These are phyloP conservation scores for Brassica balearica DNA, from an alignment of 441 rosid genomes.

Conservation along the genomic window DNA sequence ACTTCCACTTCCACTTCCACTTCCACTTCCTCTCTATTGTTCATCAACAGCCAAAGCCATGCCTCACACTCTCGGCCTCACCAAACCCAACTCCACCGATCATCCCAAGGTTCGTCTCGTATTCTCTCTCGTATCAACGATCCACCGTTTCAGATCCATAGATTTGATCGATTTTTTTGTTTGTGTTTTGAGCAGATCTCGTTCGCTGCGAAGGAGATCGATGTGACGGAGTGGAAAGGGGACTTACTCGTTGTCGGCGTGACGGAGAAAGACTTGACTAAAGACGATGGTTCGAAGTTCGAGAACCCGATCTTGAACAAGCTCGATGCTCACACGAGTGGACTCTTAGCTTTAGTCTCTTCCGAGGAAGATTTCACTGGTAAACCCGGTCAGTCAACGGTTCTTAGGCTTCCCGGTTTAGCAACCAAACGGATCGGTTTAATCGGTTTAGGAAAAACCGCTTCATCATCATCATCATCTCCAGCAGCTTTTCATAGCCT, in stretches of 20 bases:
- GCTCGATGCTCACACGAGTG: conserved; percentile 71
- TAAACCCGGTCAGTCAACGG: conserved; percentile 72
- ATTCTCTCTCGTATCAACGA: neutral
- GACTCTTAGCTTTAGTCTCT: conserved; percentile 76
- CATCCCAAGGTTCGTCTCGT: conserved; percentile 51
- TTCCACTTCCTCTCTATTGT: conserved; percentile 10
- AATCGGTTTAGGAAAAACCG: conserved; percentile 79
- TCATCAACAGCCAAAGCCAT: conserved; percentile 49
- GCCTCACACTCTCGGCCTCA: conserved; percentile 87
- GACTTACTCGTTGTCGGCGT: conserved; percentile 81
- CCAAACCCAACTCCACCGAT: conserved; percentile 61
- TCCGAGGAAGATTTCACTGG: conserved; percentile 88
- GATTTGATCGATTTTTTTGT: neutral
- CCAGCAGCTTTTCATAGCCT: conserved; percentile 56
- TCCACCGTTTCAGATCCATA: neutral
- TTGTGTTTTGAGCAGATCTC: conserved; percentile 52
- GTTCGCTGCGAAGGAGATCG: conserved; percentile 78
- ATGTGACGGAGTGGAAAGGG: conserved; percentile 77
- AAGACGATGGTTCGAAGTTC: conserved; percentile 64
- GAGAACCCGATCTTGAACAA: conserved; percentile 71
- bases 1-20: conserved; percentile 22
- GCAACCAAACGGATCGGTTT: conserved; percentile 81
- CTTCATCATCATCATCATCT: conserved; percentile 52
- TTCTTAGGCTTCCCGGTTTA: conserved; percentile 79
- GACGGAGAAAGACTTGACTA: conserved; percentile 76